phyloP scores from a whole-genome alignment of 2,329 filamentous ascomycete species.

The Neocucurbitaria cava region DNA sequence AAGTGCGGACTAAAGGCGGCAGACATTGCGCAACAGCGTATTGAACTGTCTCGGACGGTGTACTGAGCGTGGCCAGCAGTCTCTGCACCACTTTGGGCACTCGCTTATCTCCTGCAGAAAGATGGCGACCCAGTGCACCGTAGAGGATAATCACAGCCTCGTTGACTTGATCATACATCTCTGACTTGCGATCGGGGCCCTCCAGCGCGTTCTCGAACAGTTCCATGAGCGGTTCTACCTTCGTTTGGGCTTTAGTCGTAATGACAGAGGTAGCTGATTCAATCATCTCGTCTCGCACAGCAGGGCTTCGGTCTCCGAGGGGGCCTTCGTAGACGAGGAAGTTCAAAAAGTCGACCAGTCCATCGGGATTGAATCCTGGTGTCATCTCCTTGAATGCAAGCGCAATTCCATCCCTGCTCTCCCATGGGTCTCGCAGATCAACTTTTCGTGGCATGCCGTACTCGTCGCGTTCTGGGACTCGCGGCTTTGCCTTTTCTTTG shows the following conservation, averaged over 20 bases:
- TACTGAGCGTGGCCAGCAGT: conserved; percentile 85
- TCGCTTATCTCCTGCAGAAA: conserved; percentile 83
- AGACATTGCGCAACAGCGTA: conserved; percentile 95
- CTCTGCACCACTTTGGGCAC: conserved; percentile 88
- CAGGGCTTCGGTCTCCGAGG: conserved; percentile 79
- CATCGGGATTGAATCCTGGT: conserved; percentile 68
- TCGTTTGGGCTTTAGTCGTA: conserved; percentile 77
- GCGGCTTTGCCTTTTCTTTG: conserved; percentile 78
- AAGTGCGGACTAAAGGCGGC: conserved; percentile 85
- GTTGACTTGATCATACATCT: conserved; percentile 87
- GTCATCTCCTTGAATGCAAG: conserved; percentile 85
- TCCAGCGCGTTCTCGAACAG: conserved; percentile 90
- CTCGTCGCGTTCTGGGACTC: conserved; percentile 83
- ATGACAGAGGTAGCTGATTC: conserved; percentile 86
- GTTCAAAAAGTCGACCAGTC: conserved; percentile 78
- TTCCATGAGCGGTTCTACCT: conserved; percentile 90
- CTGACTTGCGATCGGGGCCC: conserved; percentile 79
- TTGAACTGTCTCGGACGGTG: conserved; percentile 95
- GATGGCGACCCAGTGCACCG: conserved; percentile 87
- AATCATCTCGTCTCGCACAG: conserved; percentile 88
- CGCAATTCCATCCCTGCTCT: conserved; percentile 86
- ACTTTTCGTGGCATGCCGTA: conserved; percentile 94
- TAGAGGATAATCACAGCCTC: conserved; percentile 98
- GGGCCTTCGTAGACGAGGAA: conserved; percentile 89
- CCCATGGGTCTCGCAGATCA: conserved; percentile 89